Conservation (phyloP, 345 rosid species). For the Syzygium grande region DNA sequence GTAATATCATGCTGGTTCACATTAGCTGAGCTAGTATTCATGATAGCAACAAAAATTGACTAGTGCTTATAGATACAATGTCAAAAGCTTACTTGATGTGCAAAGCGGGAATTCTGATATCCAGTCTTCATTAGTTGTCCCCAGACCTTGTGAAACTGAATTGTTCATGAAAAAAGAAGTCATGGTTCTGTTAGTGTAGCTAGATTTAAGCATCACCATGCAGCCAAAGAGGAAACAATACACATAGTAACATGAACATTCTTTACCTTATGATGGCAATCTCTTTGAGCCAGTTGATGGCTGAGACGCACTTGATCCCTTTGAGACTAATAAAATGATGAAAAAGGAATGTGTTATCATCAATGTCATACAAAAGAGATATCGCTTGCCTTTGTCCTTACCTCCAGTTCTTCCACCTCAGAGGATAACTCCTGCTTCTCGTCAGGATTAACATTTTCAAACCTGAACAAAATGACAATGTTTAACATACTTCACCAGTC, state of each 20-base stretch:
- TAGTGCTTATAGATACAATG: neutral
- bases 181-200: neutral
- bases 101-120: constrained; percentile 92
- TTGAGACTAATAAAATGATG: constrained; percentile 17
- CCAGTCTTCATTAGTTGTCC: constrained; percentile 99
- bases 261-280: constrained; percentile 63
- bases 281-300: constrained; percentile 71
- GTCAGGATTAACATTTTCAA: constrained; percentile 27
- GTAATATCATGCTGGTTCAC: neutral
- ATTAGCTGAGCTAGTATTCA: neutral
- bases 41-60: neutral
- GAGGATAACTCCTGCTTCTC: constrained; percentile 33
- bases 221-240: neutral
- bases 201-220: neutral
- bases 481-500: neutral
- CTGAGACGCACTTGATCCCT: constrained; percentile 41
- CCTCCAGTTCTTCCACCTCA: constrained; percentile 49
- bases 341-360: neutral
- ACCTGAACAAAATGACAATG: constrained; percentile 31
- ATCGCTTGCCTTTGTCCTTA: constrained; percentile 5
- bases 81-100: constrained; percentile 71
- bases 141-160: constrained; percentile 92
- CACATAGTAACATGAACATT: neutral
- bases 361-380: no score
- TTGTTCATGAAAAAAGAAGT: neutral